Evolutionary conservation across 805 yeast genomes (phyloP).

Genomic region (Suhomyces vadensis): DNA sequence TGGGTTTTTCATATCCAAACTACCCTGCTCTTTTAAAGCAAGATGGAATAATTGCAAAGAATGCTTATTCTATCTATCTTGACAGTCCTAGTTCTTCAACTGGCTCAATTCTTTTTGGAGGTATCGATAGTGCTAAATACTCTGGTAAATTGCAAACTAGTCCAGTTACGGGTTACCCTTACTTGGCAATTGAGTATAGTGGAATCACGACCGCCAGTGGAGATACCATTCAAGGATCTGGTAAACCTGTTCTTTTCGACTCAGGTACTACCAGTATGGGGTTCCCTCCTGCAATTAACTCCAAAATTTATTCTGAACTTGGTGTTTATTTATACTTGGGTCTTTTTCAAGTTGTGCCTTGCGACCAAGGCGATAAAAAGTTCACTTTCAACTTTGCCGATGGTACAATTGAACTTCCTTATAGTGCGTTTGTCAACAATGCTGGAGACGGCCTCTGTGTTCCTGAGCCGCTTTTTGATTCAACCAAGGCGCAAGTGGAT

Average conservation of each 20-base stretch:
- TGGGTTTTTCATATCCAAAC: conserved; percentile 12
- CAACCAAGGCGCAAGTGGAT: conserved; percentile 12
- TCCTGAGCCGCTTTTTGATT: conserved; percentile 1
- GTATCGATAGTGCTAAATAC: conserved; percentile 17
- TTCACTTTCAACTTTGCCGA: conserved; percentile 31
- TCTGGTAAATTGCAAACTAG: conserved; percentile 1
- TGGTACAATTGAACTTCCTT: conserved; percentile 15
- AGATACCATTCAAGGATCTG: not conserved
- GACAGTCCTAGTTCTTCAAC: conserved; percentile 8
- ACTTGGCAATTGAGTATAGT: conserved; percentile 2
- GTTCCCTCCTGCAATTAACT: conserved; percentile 32
- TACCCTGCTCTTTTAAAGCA: conserved; percentile 23
- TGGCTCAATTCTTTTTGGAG: conserved; percentile 19
- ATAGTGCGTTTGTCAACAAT: conserved; percentile 11
- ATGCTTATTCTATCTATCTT: conserved; percentile 15
- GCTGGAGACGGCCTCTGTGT: conserved; percentile 15
- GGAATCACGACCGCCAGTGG: not conserved
- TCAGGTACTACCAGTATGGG: conserved; percentile 57
- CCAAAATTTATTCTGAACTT: conserved; percentile 7
- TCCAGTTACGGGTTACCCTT: conserved; percentile 7
- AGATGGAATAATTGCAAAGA: conserved; percentile 25
- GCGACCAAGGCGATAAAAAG: conserved; percentile 11
- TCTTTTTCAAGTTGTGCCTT: conserved; percentile 26
- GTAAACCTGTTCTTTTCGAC: conserved; percentile 49
- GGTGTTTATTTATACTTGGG: conserved; percentile 10